Evolutionary conservation across 2,329 filamentous ascomycete species (phyloP), one percentile per base, ranked within the genome.

Genomic region (Seiridium cupressi): DNA sequence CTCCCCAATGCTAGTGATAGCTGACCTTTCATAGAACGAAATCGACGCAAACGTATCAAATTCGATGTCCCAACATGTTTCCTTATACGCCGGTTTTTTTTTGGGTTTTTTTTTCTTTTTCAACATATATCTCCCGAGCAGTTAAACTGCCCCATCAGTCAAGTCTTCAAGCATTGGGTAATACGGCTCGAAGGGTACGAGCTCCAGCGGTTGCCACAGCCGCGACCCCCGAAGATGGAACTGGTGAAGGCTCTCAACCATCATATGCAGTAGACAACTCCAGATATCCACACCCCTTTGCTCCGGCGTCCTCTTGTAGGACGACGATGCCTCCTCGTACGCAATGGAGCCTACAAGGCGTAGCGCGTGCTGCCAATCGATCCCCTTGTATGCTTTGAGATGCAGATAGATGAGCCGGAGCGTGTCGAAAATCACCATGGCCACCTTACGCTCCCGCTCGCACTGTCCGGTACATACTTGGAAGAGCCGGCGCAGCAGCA

Each of bases 101-200:
- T 26, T n/a, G n/a, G n/a, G n/a, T n/a, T 26, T 26, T 26, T 26
- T 26, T 26, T 26, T 26, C 2, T 26, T 26, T 26, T 26, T 26
- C 2, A 26, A 26, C 18, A 26, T 26, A 26, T 26, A 26, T 26
- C 18, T 26, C 18, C 18, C 1, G 18, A 26, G 18, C 18, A 26
- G 38, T 53, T 35, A 53, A 2, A 53, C 49, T 11, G 49, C 49
- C 5, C 49, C 49, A 36, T 53, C 49, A 35, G 49, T 53, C 49
- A 53, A 40, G 49, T 53, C 49, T 40, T 53, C 49, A 11, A 53
- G 32, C 49, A 53, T 53, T 31, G 49, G 49, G 38, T 36, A 53
- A 36, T 36, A 53, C n/a, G 49, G 49, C 38, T 53, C 32, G 10
- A 53, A 53, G 1, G 49, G 49, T 36, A 53, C 5, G n/a, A 53